These are phyloP conservation scores for Yarrowia sp. DNA, from an alignment of 805 yeast genomes.

Conservation along the genomic window DNA sequence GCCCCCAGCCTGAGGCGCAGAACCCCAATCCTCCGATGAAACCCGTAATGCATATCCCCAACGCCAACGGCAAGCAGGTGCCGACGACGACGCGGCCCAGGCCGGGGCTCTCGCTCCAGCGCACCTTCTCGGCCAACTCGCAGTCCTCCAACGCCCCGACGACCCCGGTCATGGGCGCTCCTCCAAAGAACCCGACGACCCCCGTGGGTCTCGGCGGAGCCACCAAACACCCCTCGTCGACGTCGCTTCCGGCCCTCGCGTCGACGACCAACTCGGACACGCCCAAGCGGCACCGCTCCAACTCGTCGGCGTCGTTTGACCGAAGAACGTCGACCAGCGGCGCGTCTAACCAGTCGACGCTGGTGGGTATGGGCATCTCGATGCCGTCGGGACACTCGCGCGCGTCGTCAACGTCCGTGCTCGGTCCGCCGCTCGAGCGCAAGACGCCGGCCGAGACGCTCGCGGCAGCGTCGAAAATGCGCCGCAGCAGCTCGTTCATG, in stretches of 20 bases:
- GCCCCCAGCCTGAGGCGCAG: not conserved
- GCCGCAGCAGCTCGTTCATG: constrained; percentile 25
- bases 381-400: constrained; percentile 16
- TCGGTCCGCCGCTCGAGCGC: constrained; percentile 26
- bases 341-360: not conserved
- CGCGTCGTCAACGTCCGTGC: constrained; percentile 5
- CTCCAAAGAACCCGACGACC: not conserved
- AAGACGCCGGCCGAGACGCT: constrained; percentile 24
- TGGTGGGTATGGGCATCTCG: constrained; percentile 18
- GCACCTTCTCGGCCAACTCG: not conserved
- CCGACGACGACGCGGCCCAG: constrained; percentile 22
- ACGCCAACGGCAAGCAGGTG: constrained; percentile 25
- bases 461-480: constrained; percentile 23
- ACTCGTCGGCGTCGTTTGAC: constrained; percentile 23
- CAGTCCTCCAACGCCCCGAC: not conserved
- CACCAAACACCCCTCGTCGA: constrained; percentile 25
- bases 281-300: constrained; percentile 24
- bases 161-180: not conserved
- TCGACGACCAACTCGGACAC: constrained; percentile 12
- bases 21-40: not conserved
- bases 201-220: not conserved
- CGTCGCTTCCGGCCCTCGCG: constrained; percentile 12
- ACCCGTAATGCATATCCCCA: constrained; percentile 22
- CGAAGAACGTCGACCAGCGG: not conserved
- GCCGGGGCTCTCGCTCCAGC: constrained; percentile 1